Evolutionary conservation across 805 yeast genomes (phyloP).

Genomic region (Schwanniomyces vanrijiae): DNA sequence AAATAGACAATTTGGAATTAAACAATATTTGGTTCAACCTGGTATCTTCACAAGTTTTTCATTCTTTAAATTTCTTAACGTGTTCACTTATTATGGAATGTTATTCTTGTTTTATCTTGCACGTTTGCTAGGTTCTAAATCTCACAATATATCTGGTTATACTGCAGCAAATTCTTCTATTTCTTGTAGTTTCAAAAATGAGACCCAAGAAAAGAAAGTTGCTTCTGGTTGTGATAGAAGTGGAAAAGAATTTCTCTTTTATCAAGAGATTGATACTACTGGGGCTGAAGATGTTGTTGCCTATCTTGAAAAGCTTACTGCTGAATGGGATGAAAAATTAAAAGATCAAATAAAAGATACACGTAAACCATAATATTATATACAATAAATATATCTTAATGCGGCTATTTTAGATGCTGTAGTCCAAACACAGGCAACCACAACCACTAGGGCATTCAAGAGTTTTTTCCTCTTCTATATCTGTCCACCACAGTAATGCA

Average conservation of each 20-base stretch:
- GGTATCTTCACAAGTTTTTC: constrained; percentile 89
- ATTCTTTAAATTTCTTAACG: constrained; percentile 71
- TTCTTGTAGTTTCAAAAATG: constrained; percentile 48
- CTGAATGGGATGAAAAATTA: constrained; percentile 74
- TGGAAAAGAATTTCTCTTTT: constrained; percentile 66
- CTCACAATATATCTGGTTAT: constrained; percentile 88
- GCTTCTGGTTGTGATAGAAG: constrained; percentile 71
- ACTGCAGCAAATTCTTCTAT: constrained; percentile 87
- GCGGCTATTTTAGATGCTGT: constrained; percentile 8
- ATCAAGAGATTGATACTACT: constrained; percentile 55
- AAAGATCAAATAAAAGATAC: constrained; percentile 70
- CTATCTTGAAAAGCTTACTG: constrained; percentile 55
- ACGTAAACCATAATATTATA: constrained; percentile 20
- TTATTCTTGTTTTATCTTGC: constrained; percentile 78
- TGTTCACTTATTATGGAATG: constrained; percentile 86
- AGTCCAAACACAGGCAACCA: constrained; percentile 67
- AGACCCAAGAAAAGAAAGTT: constrained; percentile 50
- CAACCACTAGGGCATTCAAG: constrained; percentile 81
- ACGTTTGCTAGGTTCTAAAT: constrained; percentile 76
- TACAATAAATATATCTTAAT: background rate
- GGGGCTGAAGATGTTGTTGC: constrained; percentile 68
- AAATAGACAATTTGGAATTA: constrained; percentile 49
- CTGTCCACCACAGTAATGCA: constrained; percentile 78
- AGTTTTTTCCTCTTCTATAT: constrained; percentile 16
- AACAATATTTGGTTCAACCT: constrained; percentile 84